A percentile compares a stretch with the other conserved stretches of the same genome.
These are phyloP conservation scores for Amanita rubescens DNA, from an alignment of 768 basidiomycete genomes.

Conservation along the genomic window DNA sequence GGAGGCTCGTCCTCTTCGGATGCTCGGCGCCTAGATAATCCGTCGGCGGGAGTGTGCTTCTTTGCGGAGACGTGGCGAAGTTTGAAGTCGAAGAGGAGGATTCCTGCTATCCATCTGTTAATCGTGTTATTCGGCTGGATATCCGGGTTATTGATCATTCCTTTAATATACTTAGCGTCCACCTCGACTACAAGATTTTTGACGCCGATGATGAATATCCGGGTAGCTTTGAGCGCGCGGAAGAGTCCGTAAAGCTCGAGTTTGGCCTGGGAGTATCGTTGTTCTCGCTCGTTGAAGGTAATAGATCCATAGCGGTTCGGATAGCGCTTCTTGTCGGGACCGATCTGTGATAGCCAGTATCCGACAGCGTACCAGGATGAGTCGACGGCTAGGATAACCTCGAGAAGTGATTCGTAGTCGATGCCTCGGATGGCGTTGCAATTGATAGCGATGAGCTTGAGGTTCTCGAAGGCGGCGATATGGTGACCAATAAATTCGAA, in stretches of 20 bases:
- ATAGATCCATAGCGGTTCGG: background rate
- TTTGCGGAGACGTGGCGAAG: background rate
- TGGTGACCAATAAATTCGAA: no score
- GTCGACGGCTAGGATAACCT: background rate
- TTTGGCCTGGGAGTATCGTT: slow-evolving; percentile 31
- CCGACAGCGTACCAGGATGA: background rate
- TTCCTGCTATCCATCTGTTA: background rate
- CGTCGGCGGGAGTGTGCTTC: background rate
- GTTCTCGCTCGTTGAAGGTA: slow-evolving; percentile 25
- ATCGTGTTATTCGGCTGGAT: background rate
- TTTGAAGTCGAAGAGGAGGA: background rate
- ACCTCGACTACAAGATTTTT: background rate
- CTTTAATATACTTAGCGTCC: background rate
- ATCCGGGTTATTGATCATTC: background rate
- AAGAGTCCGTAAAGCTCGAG: slow-evolving; percentile 31
- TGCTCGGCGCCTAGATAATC: slow-evolving; percentile 9
- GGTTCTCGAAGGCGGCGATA: no score
- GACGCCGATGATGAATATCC: background rate
- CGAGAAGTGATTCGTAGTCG: background rate
- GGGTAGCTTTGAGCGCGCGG: slow-evolving; percentile 12
- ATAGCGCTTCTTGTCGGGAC: background rate
- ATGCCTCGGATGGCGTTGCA: slow-evolving; percentile 17
- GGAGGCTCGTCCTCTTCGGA: slow-evolving; percentile 12
- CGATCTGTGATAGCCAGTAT: background rate
- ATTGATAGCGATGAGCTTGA: background rate